Evolutionary conservation across 2,329 filamentous ascomycete genomes (phyloP).

Genomic region (Ascochyta clinopodiicola): DNA sequence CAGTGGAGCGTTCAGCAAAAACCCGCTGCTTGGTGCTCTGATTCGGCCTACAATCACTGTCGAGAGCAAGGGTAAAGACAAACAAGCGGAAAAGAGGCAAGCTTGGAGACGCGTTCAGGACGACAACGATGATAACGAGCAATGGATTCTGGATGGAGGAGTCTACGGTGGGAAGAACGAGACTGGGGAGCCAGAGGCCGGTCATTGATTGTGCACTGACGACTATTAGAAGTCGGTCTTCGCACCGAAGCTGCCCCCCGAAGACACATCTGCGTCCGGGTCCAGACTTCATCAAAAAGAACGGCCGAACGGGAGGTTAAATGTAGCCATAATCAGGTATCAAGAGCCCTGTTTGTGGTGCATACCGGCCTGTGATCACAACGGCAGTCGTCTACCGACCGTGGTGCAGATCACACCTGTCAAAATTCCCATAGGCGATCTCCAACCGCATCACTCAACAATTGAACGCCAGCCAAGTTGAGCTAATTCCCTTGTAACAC

Average conservation of each 20-base stretch:
- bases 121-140: constrained; percentile 61
- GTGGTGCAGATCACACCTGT: background rate
- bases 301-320: background rate
- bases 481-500: constrained; percentile 1
- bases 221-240: background rate
- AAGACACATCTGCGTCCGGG: background rate
- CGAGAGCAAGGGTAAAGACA: constrained; percentile 59
- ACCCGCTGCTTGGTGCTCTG: constrained; percentile 69
- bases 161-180: constrained; percentile 50
- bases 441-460: background rate
- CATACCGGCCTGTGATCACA: background rate
- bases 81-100: constrained; percentile 46
- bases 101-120: constrained; percentile 60
- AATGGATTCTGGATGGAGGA: constrained; percentile 61
- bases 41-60: constrained; percentile 66
- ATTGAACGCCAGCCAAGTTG: constrained; percentile 6
- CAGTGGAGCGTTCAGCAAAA: constrained; percentile 70
- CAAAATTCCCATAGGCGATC: background rate
- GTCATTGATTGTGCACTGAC: constrained; percentile 12
- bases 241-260: background rate
- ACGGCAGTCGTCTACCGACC: background rate
- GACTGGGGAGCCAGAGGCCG: constrained; percentile 21
- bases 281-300: background rate
- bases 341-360: background rate
- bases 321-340: background rate